Percentiles rank a stretch among this genome's conserved stretches.
Evolutionary conservation across 2,329 filamentous ascomycete species (phyloP).

Genomic region (Sclerotinia trifoliorum): DNA sequence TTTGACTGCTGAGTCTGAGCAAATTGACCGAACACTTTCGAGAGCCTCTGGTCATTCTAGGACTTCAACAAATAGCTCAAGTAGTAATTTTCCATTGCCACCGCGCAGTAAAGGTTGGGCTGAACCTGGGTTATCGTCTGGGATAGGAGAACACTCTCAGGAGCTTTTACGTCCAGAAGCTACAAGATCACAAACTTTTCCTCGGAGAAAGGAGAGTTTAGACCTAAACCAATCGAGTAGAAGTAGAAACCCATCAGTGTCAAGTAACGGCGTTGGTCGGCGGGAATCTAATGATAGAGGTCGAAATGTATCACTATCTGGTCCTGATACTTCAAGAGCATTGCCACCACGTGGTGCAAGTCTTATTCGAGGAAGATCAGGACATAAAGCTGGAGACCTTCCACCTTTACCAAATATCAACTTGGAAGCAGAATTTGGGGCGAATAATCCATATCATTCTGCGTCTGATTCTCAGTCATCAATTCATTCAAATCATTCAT

Average conservation of each 20-base stretch:
- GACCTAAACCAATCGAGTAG: slow-evolving; percentile 13
- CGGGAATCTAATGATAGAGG: slow-evolving; percentile 22
- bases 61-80: slow-evolving; percentile 32
- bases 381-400: slow-evolving; percentile 29
- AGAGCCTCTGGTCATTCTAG: slow-evolving; percentile 33
- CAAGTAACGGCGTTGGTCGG: background rate
- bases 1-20: slow-evolving; percentile 19
- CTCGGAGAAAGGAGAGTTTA: slow-evolving; percentile 30
- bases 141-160: slow-evolving; percentile 43
- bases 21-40: slow-evolving; percentile 27
- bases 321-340: slow-evolving; percentile 36
- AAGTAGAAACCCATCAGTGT: slow-evolving; percentile 1
- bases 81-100: slow-evolving; percentile 28
- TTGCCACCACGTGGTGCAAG: slow-evolving; percentile 38
- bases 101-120: slow-evolving; percentile 55
- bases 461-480: slow-evolving; percentile 65
- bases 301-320: slow-evolving; percentile 33
- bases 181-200: slow-evolving; percentile 39
- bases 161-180: slow-evolving; percentile 40
- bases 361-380: slow-evolving; percentile 32
- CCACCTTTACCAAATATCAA: slow-evolving; percentile 45
- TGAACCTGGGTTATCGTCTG: slow-evolving; percentile 52
- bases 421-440: slow-evolving; percentile 58
- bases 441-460: slow-evolving; percentile 63
- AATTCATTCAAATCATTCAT: slow-evolving; percentile 62